Conservation (phyloP, 352 stramenopile species). For the Elongisporangium anandrum region DNA sequence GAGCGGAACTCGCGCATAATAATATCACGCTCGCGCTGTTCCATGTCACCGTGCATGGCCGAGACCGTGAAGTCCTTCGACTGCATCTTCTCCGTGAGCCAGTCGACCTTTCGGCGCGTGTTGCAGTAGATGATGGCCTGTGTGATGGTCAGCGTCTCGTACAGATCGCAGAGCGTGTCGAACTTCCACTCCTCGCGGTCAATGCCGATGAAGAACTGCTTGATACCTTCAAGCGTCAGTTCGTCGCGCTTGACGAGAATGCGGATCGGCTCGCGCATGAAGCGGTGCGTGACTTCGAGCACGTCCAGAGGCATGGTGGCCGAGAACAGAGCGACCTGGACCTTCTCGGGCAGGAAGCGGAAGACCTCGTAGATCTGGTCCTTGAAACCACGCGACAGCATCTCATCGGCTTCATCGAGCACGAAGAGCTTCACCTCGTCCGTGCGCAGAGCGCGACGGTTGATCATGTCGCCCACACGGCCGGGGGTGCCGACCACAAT, state of each 20-base stretch:
- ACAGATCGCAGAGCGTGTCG: constrained; percentile 99
- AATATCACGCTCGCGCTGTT: constrained; percentile 98
- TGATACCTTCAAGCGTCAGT: constrained; percentile 99
- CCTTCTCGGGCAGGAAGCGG: constrained; percentile 97
- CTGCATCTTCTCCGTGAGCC: constrained; percentile 99
- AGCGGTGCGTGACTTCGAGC: constrained; percentile 97
- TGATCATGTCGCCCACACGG: constrained; percentile 99
- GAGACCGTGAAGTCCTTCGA: constrained; percentile 99
- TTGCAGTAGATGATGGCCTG: constrained; percentile 99
- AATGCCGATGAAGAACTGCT: constrained; percentile 99
- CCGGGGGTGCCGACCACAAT: constrained; percentile 98
- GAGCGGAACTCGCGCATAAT: constrained; percentile 99
- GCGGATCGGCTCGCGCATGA: constrained; percentile 98
- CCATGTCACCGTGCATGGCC: constrained; percentile 99
- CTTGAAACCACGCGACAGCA: constrained; percentile 99
- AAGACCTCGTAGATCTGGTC: constrained; percentile 99
- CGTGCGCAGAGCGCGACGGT: constrained; percentile 93
- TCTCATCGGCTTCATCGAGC: constrained; percentile 99
- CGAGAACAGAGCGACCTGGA: constrained; percentile 98
- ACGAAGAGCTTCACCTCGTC: constrained; percentile 97
- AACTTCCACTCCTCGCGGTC: constrained; percentile 99
- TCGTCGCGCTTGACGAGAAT: constrained; percentile 99
- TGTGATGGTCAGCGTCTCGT: constrained; percentile 99
- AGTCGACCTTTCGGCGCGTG: constrained; percentile 99
- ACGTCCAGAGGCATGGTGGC: constrained; percentile 99